phyloP scores from a whole-genome alignment of 2,329 filamentous ascomycete species.

The Trichophyton verrucosum region DNA sequence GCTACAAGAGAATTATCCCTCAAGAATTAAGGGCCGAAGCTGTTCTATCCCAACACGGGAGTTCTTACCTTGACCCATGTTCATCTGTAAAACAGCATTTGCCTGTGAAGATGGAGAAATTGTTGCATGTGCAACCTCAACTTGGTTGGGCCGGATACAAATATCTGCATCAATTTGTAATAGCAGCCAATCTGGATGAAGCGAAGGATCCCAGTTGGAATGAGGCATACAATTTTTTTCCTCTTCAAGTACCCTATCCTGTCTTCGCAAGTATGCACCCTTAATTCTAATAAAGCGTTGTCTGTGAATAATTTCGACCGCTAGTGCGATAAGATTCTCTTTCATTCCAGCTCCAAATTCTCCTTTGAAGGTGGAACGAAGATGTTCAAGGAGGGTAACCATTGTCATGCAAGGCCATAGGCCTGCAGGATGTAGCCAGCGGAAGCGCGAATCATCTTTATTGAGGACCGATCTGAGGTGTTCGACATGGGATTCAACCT shows the following conservation, averaged over 20 bases:
- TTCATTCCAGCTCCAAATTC: slow-evolving; percentile 8
- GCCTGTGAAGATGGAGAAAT: slow-evolving; percentile 40
- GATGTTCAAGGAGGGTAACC: slow-evolving; percentile 31
- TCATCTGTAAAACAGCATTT: slow-evolving; percentile 53
- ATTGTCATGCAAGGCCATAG: slow-evolving; percentile 34
- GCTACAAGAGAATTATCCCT: neutral
- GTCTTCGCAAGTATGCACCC: slow-evolving; percentile 6
- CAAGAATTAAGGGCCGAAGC: too few relatives aligned
- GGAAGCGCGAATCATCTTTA: slow-evolving; percentile 18
- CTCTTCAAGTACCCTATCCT: slow-evolving; percentile 18
- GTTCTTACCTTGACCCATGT: slow-evolving; percentile 51
- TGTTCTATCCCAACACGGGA: too few relatives aligned
- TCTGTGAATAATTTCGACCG: slow-evolving; percentile 18
- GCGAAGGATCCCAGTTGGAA: slow-evolving; percentile 43
- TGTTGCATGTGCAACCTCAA: slow-evolving; percentile 50
- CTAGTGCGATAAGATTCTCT: slow-evolving; percentile 14
- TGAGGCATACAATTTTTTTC: slow-evolving; percentile 42
- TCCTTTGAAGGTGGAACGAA: slow-evolving; percentile 23
- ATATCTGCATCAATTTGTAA: slow-evolving; percentile 55
- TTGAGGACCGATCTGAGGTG: slow-evolving; percentile 15
- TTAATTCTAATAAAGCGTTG: slow-evolving; percentile 22
- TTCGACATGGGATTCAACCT: slow-evolving; percentile 11
- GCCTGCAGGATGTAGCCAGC: slow-evolving; percentile 29
- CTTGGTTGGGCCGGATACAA: slow-evolving; percentile 49
- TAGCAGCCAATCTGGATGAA: slow-evolving; percentile 51